These are phyloP conservation scores for Mycotypha africana DNA, from an alignment of 371 early-diverging fungal species.

Conservation along the genomic window DNA sequence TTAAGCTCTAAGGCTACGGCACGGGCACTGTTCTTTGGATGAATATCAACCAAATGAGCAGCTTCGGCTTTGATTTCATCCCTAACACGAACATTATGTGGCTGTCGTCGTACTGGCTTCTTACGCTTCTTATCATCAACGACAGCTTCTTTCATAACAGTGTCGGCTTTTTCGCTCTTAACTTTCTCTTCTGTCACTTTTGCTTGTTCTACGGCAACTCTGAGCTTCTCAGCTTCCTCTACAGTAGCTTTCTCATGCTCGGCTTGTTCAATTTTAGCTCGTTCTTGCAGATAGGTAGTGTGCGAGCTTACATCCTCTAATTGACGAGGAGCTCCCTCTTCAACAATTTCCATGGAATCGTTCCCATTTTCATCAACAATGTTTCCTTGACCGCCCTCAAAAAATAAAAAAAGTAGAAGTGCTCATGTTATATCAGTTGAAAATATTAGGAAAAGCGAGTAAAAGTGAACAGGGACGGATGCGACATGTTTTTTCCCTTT, in stretches of 20 bases:
- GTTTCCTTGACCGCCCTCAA: not conserved
- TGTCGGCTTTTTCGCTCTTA: not conserved
- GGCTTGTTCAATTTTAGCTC: not conserved
- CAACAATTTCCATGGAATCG: too few species aligned
- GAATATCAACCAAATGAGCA: constrained; percentile 8
- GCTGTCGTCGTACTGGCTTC: too few species aligned
- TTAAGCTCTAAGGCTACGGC: constrained; percentile 1
- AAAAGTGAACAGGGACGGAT: too few species aligned
- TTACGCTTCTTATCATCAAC: too few species aligned
- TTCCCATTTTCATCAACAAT: not conserved
- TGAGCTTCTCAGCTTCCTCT: too few species aligned
- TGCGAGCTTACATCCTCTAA: not conserved
- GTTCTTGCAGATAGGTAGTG: not conserved
- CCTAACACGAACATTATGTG: too few species aligned
- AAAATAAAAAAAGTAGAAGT: too few species aligned
- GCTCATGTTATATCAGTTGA: too few species aligned
- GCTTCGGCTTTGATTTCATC: constrained; percentile 2
- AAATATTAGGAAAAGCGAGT: not conserved
- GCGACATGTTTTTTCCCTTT: too few species aligned
- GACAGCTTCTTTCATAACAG: not conserved
- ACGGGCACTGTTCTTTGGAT: constrained; percentile 1
- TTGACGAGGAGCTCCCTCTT: too few species aligned
- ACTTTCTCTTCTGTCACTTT: not conserved
- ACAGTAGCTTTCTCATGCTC: not conserved
- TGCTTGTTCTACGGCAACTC: too few species aligned